Percentiles rank a stretch among this genome's conserved stretches.
Evolutionary conservation across 345 rosid genomes (phyloP).

Genomic region (Citrus sp.): DNA sequence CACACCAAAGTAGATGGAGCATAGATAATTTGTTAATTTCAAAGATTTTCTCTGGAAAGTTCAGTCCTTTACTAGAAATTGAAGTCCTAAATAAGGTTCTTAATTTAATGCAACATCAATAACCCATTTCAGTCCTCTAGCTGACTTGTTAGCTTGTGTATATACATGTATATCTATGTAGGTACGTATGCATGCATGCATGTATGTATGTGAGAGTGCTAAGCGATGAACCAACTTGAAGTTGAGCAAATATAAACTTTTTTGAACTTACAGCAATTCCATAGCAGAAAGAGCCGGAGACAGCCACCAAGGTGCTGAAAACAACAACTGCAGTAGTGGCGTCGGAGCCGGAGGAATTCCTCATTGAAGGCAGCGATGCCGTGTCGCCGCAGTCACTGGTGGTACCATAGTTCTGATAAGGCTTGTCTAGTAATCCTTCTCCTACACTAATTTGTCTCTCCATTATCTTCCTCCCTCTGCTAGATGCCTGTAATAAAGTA

Average conservation of each 20-base stretch:
- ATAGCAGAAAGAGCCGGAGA: conserved; percentile 44
- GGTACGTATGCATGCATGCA: not conserved
- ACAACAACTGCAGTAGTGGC: conserved; percentile 27
- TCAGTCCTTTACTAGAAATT: not conserved
- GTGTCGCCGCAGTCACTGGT: not conserved
- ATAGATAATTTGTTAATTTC: not conserved
- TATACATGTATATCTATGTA: no score
- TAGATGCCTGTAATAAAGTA: no score
- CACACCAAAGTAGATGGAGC: not conserved
- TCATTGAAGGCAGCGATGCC: not conserved
- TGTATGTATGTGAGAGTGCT: not conserved
- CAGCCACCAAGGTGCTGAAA: conserved; percentile 50
- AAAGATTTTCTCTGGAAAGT: not conserved
- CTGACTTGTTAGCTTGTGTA: no score
- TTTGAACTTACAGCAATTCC: conserved; percentile 48
- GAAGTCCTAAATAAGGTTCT: not conserved
- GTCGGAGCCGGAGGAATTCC: conserved; percentile 6
- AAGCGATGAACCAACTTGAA: not conserved
- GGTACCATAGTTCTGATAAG: not conserved
- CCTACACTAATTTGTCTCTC: not conserved
- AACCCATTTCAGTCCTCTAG: no score
- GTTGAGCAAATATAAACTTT: no score
- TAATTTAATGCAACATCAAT: no score
- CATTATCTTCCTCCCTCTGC: not conserved
- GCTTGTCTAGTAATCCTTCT: conserved; percentile 2